Percentiles rank a stretch among this genome's conserved stretches.
Conservation (phyloP, 176 grass and related monocot genomes). For the Musa itinerans region DNA sequence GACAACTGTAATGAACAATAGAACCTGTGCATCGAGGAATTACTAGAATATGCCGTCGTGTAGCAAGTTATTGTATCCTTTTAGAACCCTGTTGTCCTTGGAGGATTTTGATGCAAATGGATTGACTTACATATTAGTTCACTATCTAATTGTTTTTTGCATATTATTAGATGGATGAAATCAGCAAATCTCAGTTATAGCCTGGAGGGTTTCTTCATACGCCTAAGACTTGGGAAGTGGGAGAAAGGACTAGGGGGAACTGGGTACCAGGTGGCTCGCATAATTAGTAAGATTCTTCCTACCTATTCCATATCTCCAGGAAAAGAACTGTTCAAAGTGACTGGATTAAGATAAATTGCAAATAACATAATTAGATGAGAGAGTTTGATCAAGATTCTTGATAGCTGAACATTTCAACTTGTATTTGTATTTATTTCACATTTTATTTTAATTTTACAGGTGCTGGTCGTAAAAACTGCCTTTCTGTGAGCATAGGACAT, state of each 20-base stretch:
- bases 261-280: conserved; percentile 68
- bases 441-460: conserved; percentile 44
- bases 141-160: conserved; percentile 13
- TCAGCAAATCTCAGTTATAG: conserved; percentile 41
- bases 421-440: not conserved
- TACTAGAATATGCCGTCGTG: not conserved
- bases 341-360: not conserved
- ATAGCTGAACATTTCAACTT: not conserved
- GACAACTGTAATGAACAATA: not conserved
- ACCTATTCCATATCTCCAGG: not conserved
- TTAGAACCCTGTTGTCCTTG: too few species aligned
- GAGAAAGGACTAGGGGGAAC: conserved; percentile 72
- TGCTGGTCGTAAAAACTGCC: conserved; percentile 43
- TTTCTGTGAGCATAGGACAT: conserved; percentile 69
- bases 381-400: not conserved
- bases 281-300: conserved; percentile 59
- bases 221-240: conserved; percentile 78
- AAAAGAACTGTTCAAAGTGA: not conserved
- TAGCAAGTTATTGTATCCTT: too few species aligned
- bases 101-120: too few species aligned
- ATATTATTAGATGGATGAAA: conserved; percentile 58
- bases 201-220: conserved; percentile 79
- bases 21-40: not conserved
- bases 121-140: not conserved
- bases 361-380: not conserved